These are phyloP conservation scores for Tetradesmus lagerheimii DNA, from an alignment of 139 green algal species.

Conservation along the genomic window DNA sequence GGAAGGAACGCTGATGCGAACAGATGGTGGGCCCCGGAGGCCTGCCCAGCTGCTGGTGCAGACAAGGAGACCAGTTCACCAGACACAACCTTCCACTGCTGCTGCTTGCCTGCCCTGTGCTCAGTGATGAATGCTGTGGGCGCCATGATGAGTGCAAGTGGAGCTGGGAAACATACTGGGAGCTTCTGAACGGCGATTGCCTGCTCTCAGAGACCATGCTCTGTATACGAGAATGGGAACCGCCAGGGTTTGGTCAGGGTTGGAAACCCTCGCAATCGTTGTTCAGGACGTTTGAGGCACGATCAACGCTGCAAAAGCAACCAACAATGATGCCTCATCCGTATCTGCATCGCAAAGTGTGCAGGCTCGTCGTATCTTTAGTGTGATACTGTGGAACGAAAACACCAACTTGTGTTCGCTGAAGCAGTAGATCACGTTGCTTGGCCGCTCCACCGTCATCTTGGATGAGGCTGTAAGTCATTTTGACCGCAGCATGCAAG, in stretches of 20 bases:
- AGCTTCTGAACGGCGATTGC: too few species aligned
- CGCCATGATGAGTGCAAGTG: not conserved
- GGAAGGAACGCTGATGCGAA: slow-evolving; percentile 39
- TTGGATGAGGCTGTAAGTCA: not conserved
- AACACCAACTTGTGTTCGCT: not conserved
- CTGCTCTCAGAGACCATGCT: not conserved
- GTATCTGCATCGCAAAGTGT: not conserved
- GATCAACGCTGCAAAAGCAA: not conserved
- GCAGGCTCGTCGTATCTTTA: not conserved
- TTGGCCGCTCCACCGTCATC: not conserved
- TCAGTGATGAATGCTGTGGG: not conserved
- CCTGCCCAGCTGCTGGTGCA: not conserved
- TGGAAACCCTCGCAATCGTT: not conserved
- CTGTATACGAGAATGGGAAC: not conserved
- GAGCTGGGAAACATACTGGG: not conserved
- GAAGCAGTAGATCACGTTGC: not conserved
- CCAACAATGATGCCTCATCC: too few species aligned
- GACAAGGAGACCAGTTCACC: not conserved
- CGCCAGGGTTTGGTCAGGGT: not conserved
- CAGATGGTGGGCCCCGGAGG: not conserved
- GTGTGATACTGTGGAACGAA: not conserved
- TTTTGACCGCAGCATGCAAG: not conserved
- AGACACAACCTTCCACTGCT: slow-evolving; percentile 3
- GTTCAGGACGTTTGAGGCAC: not conserved
- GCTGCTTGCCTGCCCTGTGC: not conserved